These are phyloP conservation scores for Russula earlei DNA, from an alignment of 768 basidiomycete species.

Conservation along the genomic window DNA sequence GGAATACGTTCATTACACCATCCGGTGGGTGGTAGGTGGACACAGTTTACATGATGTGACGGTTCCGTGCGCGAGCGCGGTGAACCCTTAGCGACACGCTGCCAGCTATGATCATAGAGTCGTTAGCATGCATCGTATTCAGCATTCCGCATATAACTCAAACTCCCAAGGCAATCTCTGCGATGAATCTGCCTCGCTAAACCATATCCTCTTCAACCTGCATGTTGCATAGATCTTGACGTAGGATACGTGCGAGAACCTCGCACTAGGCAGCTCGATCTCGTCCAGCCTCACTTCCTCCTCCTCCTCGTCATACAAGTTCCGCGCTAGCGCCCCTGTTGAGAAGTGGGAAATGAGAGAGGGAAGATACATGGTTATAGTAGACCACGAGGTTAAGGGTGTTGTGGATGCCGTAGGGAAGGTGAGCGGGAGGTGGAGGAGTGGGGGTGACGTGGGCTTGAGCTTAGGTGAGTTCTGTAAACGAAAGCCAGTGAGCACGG, in stretches of 20 bases:
- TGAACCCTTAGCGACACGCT: too few species aligned
- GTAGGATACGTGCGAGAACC: conserved; percentile 59
- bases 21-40: conserved; percentile 46
- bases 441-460: conserved; percentile 37
- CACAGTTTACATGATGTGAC: conserved; percentile 5
- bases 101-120: background rate
- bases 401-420: conserved; percentile 49
- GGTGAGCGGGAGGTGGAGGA: conserved; percentile 62
- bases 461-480: conserved; percentile 47
- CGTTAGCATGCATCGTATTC: background rate
- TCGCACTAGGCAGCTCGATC: conserved; percentile 37
- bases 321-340: conserved; percentile 32
- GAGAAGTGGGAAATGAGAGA: conserved; percentile 53
- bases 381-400: conserved; percentile 62
- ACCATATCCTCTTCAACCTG: conserved; percentile 68
- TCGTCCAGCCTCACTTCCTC: conserved; percentile 21
- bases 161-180: conserved; percentile 68
- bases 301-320: conserved; percentile 18
- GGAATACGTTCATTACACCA: conserved; percentile 61
- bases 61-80: background rate
- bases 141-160: conserved; percentile 41
- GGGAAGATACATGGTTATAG: conserved; percentile 51
- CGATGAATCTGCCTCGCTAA: conserved; percentile 41
- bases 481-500: conserved; percentile 12
- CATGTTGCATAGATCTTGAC: conserved; percentile 73